Percentiles rank a stretch among this genome's conserved stretches.
These are phyloP conservation scores for Triglochin maritima DNA, from an alignment of 106 monocot species.

Conservation along the genomic window DNA sequence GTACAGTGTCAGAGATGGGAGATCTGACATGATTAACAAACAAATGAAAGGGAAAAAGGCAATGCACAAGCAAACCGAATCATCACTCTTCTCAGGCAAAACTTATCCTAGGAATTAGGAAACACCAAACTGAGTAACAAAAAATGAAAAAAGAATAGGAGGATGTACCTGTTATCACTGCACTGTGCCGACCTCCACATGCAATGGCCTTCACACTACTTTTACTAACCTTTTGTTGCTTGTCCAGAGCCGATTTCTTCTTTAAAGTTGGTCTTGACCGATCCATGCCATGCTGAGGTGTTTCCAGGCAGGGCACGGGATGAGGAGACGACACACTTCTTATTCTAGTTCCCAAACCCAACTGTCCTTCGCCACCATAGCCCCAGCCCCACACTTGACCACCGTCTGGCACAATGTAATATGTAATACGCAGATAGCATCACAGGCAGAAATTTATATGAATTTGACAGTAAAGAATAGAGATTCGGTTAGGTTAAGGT, in stretches of 20 bases:
- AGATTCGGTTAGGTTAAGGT: too few relatives aligned
- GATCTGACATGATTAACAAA: too few relatives aligned
- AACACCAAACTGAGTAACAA: neutral
- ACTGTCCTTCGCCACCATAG: slow-evolving; percentile 98
- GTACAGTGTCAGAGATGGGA: too few relatives aligned
- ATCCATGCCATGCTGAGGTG: slow-evolving; percentile 43
- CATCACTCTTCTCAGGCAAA: too few relatives aligned
- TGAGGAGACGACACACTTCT: slow-evolving; percentile 84
- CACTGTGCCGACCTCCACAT: slow-evolving; percentile 98
- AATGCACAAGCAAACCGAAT: too few relatives aligned
- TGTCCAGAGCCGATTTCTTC: slow-evolving; percentile 34
- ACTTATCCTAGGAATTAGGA: too few relatives aligned
- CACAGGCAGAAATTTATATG: too few relatives aligned
- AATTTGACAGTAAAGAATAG: too few relatives aligned
- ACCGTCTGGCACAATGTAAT: slow-evolving; percentile 67
- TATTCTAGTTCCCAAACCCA: slow-evolving; percentile 85
- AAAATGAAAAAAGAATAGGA: neutral
- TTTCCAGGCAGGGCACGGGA: slow-evolving; percentile 73
- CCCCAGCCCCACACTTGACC: slow-evolving; percentile 99
- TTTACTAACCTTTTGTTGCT: slow-evolving; percentile 26
- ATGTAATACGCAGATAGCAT: neutral
- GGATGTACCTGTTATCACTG: slow-evolving; percentile 64
- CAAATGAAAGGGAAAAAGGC: too few relatives aligned
- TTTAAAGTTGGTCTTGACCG: slow-evolving; percentile 10
- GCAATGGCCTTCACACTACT: slow-evolving; percentile 79